A percentile compares a stretch with the other conserved stretches of the same genome.
Evolutionary conservation across 2,329 filamentous ascomycete genomes (phyloP).

Genomic region (Zasmidium angulare): DNA sequence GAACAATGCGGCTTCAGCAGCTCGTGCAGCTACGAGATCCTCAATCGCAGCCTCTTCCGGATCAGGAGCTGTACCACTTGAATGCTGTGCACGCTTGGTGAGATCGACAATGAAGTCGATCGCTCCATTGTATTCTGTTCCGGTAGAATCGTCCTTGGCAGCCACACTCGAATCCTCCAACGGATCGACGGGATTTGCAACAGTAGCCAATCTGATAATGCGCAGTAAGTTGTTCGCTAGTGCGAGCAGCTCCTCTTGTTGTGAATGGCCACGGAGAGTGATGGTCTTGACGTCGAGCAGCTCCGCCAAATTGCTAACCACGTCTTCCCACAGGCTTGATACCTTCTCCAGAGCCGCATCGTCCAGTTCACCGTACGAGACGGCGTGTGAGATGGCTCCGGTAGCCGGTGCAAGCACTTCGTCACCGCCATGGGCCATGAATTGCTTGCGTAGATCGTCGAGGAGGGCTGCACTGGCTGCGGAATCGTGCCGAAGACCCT

Average conservation of each 20-base stretch:
- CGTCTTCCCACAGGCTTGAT: slow-evolving; percentile 81
- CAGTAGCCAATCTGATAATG: slow-evolving; percentile 29
- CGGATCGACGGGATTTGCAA: slow-evolving; percentile 70
- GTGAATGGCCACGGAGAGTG: slow-evolving; percentile 66
- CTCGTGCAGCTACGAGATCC: slow-evolving; percentile 72
- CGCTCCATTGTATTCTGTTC: slow-evolving; percentile 37
- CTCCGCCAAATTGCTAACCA: slow-evolving; percentile 69
- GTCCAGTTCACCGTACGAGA: slow-evolving; percentile 82
- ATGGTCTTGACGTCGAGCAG: slow-evolving; percentile 69
- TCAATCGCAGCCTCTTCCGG: slow-evolving; percentile 74
- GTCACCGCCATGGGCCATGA: slow-evolving; percentile 86
- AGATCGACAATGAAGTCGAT: slow-evolving; percentile 72
- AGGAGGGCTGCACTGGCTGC: slow-evolving; percentile 76
- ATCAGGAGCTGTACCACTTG: slow-evolving; percentile 56
- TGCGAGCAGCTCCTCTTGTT: slow-evolving; percentile 41
- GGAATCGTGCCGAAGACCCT: slow-evolving; percentile 82
- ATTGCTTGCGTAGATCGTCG: slow-evolving; percentile 91
- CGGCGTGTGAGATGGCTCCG: slow-evolving; percentile 77
- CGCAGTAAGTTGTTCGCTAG: slow-evolving; percentile 35
- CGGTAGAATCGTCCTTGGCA: slow-evolving; percentile 27
- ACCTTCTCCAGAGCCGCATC: slow-evolving; percentile 82
- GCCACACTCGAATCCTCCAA: slow-evolving; percentile 62
- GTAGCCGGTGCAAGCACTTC: slow-evolving; percentile 82
- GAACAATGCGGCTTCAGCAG: slow-evolving; percentile 74
- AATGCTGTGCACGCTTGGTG: slow-evolving; percentile 70